Evolutionary conservation across 2,329 filamentous ascomycete species (phyloP), one percentile per base, ranked within the genome.

Genomic region (Tricladium varicosporioides): DNA sequence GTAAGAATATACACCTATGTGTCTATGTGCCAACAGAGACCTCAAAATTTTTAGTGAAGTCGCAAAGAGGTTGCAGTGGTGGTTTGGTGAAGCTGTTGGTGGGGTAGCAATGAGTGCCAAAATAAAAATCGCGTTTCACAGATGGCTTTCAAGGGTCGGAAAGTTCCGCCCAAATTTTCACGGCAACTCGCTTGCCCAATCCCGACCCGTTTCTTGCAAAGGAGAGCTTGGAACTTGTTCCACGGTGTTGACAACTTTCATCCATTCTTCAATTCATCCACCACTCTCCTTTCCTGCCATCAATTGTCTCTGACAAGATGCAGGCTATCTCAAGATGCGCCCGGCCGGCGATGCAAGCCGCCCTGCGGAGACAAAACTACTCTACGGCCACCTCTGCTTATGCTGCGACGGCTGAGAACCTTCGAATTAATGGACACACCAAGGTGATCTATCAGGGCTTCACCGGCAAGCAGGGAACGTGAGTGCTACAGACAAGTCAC

Each of bases 371-470:
- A 73, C 87, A 91, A 74, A 77, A 80, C 67, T 96, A 96, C 80
- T 87, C 88, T 73, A 87, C 88, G 52, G 77, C 81, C 65, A 81
- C 81, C 61, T 83, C 85, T 65, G 84, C 84, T 62, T 93, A 93
- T 74, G 76, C 86, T 67, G 75, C 83, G 70, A 93, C 89, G 58
- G 80, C 87, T 73, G 79, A 87, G 71, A 97, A 97, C 82, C 85
- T 97, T 71, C 89, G 91, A 78, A 92, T 97, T 81, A 96, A 92
- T 77, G 73, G 80, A 74, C 87, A 97, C 67, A 99, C 94, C 69
- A 95, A 94, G 80, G 91, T 99, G 67, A 80, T 97, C 71, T 97
- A 85, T 81, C 94, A 99, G 80, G 94, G 94, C 67, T 97, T 97
- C 77, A 97, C 93, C 56, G 93, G 93, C 74, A 94, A 91, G 82